Conservation (phyloP, 2,329 filamentous ascomycete species). For the Fusarium equiseti region DNA sequence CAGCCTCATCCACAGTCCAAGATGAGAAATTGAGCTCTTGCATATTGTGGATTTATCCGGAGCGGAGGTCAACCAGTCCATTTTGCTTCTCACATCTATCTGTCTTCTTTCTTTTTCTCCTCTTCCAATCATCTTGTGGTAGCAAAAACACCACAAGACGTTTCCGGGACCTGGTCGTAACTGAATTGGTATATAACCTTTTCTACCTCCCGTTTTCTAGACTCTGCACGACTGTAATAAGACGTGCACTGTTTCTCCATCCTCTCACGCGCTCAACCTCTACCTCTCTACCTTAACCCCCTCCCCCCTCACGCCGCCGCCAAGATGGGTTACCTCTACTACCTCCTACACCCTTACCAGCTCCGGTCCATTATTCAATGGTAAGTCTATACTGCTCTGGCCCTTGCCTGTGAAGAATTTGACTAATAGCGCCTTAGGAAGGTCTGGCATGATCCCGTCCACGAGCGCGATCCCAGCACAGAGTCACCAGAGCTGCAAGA, state of each 20-base stretch:
- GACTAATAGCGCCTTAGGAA: constrained; percentile 71
- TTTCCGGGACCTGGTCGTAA: constrained; percentile 40
- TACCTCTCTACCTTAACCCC: constrained; percentile 6
- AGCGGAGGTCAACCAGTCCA: constrained; percentile 38
- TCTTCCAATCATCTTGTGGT: constrained; percentile 35
- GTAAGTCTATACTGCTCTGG: constrained; percentile 61
- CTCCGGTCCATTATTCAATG: constrained; percentile 90
- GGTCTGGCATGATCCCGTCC: constrained; percentile 94
- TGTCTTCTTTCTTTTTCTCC: constrained; percentile 30
- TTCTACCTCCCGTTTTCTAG: constrained; percentile 31
- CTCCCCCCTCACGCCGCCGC: constrained; percentile 31
- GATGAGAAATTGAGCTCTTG: constrained; percentile 48
- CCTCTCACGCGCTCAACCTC: constrained; percentile 18
- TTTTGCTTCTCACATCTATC: constrained; percentile 40
- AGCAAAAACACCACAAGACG: constrained; percentile 36
- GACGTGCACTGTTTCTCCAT: constrained; percentile 35
- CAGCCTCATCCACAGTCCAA: constrained; percentile 25
- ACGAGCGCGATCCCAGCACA: constrained; percentile 80
- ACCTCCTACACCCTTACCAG: constrained; percentile 79
- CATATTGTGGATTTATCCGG: constrained; percentile 49
- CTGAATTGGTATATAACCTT: constrained; percentile 43
- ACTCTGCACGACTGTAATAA: constrained; percentile 25
- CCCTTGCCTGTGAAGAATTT: background rate
- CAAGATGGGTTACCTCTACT: constrained; percentile 76
- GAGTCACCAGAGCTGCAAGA: constrained; percentile 79